Evolutionary conservation across 495 filamentous ascomycete species (phyloP), one percentile per base, ranked within the genome.

Genomic region (Thermothielavioides terrestris): DNA sequence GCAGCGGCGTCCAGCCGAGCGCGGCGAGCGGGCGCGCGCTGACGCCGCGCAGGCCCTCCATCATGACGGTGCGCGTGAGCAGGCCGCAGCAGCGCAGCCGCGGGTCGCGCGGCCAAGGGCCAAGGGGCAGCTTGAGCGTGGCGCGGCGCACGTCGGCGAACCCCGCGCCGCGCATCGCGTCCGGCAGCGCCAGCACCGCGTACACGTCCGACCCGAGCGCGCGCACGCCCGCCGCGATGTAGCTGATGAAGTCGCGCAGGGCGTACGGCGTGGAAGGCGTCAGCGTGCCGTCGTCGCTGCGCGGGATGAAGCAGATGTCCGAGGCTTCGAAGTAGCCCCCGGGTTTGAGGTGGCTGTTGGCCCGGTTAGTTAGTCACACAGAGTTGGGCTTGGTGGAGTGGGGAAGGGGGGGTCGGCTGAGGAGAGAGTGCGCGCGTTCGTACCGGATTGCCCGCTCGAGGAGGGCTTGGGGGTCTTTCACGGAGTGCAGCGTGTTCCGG

Each of bases 281-380:
- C 15, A 66, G 39, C 34, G 62, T 68, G 28, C 60, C 56, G 63
- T 79, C 77, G 53, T 77, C 73, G 52, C 65, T 69, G 9, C 51
- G 42, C 18, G 72, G 60, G 47, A 51, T 51, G 34, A 65, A 63
- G 28, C 59, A 54, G 22, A 75, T 57, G 48, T 81, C 77, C 49
- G 76, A 69, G 47, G 77, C 59, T 49, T 82, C 78, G 32, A 79
- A 58, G 62, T 72, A 80, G 30, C 71, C 78, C 42, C 77, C 76
- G 4, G 77, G 77, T 46, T 68, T 70, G 32, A 71, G 55, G 39
- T 70, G 67, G 27, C 69, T 72, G 42, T 1, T 25, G 2, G 14
- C 3, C n/a, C 21, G 18, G 20, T n/a, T n/a, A 25, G 54, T 64
- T 18, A 53, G 54, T 36, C n/a, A n/a, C n/a, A n/a, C n/a, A 17